These are phyloP conservation scores for Suillus bovinus DNA, from an alignment of 768 basidiomycete species.

Conservation along the genomic window DNA sequence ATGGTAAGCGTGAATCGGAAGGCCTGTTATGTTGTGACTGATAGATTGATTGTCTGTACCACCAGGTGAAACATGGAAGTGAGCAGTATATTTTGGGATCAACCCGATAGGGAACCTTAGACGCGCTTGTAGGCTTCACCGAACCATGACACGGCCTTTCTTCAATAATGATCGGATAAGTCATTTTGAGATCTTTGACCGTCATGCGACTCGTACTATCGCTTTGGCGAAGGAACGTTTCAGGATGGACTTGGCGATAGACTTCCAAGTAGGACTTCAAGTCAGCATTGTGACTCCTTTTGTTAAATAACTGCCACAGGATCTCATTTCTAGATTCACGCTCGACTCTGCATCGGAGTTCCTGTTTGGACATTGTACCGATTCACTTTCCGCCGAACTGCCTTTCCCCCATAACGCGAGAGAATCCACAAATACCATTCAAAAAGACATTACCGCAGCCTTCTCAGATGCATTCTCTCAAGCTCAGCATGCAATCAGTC, in stretches of 20 bases:
- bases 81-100: conserved; percentile 14
- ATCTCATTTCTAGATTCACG: conserved; percentile 47
- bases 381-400: conserved; percentile 37
- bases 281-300: background rate
- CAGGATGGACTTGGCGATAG: conserved; percentile 40
- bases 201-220: conserved; percentile 51
- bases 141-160: conserved; percentile 69
- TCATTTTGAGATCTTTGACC: conserved; percentile 63
- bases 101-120: background rate
- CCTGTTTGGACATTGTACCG: conserved; percentile 45
- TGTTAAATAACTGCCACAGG: conserved; percentile 25
- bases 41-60: conserved; percentile 7
- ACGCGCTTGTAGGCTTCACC: conserved; percentile 49
- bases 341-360: conserved; percentile 57
- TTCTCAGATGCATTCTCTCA: conserved; percentile 36
- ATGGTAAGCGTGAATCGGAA: too few species aligned
- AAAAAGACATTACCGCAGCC: conserved; percentile 15
- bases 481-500: conserved; percentile 32
- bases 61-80: conserved; percentile 74
- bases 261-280: conserved; percentile 45
- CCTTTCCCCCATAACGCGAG: conserved; percentile 38
- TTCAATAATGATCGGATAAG: conserved; percentile 61
- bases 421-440: conserved; percentile 2
- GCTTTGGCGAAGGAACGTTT: conserved; percentile 44
- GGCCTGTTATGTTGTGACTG: background rate